Evolutionary conservation across 148 eudicot species (phyloP).

Genomic region (Oxyria digyna): DNA sequence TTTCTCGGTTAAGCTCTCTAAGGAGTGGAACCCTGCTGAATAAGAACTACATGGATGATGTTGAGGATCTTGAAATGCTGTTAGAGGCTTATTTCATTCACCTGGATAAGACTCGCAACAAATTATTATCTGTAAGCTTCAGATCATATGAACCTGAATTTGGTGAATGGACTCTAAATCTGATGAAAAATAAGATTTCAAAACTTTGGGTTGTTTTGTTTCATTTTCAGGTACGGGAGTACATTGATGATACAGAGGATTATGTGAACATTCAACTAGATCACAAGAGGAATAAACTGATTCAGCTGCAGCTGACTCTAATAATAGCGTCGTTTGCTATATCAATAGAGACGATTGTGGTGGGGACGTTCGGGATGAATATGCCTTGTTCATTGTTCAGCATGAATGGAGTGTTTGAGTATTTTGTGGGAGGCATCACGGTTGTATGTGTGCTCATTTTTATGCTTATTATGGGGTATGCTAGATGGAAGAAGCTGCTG

Average conservation of each 20-base stretch:
- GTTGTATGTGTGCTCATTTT: conserved; percentile 41
- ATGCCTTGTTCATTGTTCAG: conserved; percentile 39
- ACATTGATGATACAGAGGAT: conserved; percentile 95
- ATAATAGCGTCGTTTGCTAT: conserved; percentile 75
- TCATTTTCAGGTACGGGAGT: conserved; percentile 66
- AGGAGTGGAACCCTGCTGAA: conserved; percentile 67
- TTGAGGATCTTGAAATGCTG: conserved; percentile 93
- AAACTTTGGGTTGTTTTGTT: background rate
- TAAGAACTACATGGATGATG: conserved; percentile 45
- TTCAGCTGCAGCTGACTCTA: conserved; percentile 72
- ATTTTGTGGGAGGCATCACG: conserved; percentile 21
- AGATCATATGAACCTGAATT: no score
- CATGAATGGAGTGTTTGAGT: conserved; percentile 25
- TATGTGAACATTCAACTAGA: conserved; percentile 94
- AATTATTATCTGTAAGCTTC: conserved; percentile 89
- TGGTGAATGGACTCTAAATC: no score
- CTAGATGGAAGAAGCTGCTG: conserved; percentile 86
- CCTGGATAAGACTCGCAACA: conserved; percentile 85
- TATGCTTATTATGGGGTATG: conserved; percentile 68
- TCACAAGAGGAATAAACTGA: conserved; percentile 86
- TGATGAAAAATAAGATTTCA: no score
- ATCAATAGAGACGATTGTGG: conserved; percentile 45
- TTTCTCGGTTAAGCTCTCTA: conserved; percentile 48
- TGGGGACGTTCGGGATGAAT: conserved; percentile 80
- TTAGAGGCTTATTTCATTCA: conserved; percentile 97